Evolutionary conservation across 2,329 filamentous ascomycete genomes (phyloP).

Genomic region (Clonostachys chloroleuca): DNA sequence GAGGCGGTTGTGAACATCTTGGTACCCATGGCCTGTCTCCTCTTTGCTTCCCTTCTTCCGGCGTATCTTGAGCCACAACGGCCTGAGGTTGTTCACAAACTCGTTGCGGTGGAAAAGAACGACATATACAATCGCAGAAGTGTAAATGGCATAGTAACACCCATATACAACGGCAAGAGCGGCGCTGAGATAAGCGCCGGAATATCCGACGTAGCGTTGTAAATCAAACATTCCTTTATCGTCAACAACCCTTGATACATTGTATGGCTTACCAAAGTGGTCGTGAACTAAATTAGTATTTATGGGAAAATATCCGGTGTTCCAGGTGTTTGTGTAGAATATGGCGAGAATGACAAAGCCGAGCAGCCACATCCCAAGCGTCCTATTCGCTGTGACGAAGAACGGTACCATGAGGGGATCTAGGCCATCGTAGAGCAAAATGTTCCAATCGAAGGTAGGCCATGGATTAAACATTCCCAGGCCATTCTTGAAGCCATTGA

Average conservation of each 20-base stretch:
- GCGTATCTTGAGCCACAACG: slow-evolving; percentile 10
- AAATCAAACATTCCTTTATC: slow-evolving; percentile 29
- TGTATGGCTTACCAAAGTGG: slow-evolving; percentile 32
- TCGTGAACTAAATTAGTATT: slow-evolving; percentile 35
- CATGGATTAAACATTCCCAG: slow-evolving; percentile 36
- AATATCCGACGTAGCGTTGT: slow-evolving; percentile 33
- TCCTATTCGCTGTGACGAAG: slow-evolving; percentile 32
- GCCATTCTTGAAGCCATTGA: slow-evolving; percentile 36
- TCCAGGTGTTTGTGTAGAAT: slow-evolving; percentile 35
- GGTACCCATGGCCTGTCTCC: slow-evolving; percentile 5
- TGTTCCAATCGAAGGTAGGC: slow-evolving; percentile 41
- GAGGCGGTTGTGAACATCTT: slow-evolving; percentile 15
- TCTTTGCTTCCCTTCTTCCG: slow-evolving; percentile 7
- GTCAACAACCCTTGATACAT: slow-evolving; percentile 25
- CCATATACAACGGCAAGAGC: slow-evolving; percentile 19
- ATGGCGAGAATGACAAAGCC: slow-evolving; percentile 32
- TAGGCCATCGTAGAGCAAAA: slow-evolving; percentile 18
- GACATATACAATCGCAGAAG: slow-evolving; percentile 16
- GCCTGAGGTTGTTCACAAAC: slow-evolving; percentile 13
- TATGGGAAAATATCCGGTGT: slow-evolving; percentile 39
- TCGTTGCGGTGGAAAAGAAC: slow-evolving; percentile 15
- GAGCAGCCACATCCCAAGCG: slow-evolving; percentile 23
- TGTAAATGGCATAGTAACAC: slow-evolving; percentile 16
- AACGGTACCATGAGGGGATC: slow-evolving; percentile 23
- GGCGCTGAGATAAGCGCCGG: slow-evolving; percentile 27